Base-by-base conservation (phyloP, 2,329 filamentous ascomycete species). In the Fusarium dimerum region DNA sequence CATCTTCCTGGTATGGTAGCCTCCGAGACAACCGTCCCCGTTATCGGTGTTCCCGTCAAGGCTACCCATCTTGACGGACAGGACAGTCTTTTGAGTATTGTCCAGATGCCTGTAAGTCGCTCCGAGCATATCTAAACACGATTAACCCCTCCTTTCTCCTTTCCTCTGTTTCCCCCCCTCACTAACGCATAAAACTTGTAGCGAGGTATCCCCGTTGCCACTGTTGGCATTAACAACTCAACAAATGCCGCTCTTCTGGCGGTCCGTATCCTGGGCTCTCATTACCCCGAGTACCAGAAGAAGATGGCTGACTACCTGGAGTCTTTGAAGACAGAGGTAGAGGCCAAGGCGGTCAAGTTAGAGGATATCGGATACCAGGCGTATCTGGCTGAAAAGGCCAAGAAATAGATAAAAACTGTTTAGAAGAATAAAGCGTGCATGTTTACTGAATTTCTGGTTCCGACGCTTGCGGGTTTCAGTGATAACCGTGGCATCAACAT, bases 181-280 rank as follows among this genome's bases (percentile, higher is more conserved):
- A 5, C 51, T 53, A 47, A 50, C 47, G 18, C 13, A 7, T 26
- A 26, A 26, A 4, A 10, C 12, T 43, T 74, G 45, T 56, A 72
- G 69, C 72, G 81, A 63, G 88, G 88, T 12, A 82, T 87, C 45
- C 89, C 89, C 10, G 85, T 87, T 13, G 88, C 88, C 6, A 91
- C 88, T 0, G 87, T 92, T 4, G 88, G 84, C 11, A 90, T 92
- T 69, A 90, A 90, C 71, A 92, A 92, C 73, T 88, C 86, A 20
- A 87, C 87, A 50, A 92, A 92, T 63, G 89, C 89, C 1, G 88
- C 84, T 1, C 75, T 91, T 16, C 73, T 90, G n/a, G 88, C 88
- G 0, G 80, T 87, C 17, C 76, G 87, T 16, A 87, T 90, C 34
- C 69, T 92, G 4, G 86, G 86, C 4, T 71, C 81, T 4, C 76